Conservation (phyloP, 2,329 filamentous ascomycete genomes). For the Monosporascus sp. region DNA sequence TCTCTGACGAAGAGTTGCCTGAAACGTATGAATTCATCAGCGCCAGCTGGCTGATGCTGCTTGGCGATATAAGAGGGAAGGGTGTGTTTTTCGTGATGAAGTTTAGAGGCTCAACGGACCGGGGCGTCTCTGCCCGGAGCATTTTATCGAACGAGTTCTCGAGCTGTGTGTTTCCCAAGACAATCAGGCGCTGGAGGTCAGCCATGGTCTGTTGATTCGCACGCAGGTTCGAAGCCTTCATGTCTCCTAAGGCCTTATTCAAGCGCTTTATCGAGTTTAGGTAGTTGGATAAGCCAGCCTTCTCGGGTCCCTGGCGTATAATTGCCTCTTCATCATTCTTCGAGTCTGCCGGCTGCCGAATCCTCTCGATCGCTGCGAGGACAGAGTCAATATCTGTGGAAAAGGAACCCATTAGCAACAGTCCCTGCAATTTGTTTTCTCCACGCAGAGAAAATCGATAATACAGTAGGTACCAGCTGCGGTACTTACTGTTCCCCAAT, state of each 20-base stretch:
- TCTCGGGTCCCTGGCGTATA: slow-evolving; percentile 80
- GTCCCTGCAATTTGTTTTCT: background rate
- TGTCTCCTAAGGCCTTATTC: slow-evolving; percentile 74
- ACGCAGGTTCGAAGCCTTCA: slow-evolving; percentile 84
- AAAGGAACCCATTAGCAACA: slow-evolving; percentile 13
- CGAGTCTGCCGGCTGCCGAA: slow-evolving; percentile 87
- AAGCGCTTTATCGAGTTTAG: slow-evolving; percentile 85
- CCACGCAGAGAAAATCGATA: background rate
- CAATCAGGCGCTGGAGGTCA: slow-evolving; percentile 72
- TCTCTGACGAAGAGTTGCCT: slow-evolving; percentile 55
- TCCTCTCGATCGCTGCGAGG: slow-evolving; percentile 77
- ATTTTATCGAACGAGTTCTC: slow-evolving; percentile 79
- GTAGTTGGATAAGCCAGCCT: slow-evolving; percentile 76
- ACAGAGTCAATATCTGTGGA: slow-evolving; percentile 74
- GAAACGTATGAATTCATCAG: slow-evolving; percentile 75
- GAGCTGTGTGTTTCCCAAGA: slow-evolving; percentile 73
- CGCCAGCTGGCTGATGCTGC: slow-evolving; percentile 68
- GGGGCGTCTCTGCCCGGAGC: slow-evolving; percentile 68
- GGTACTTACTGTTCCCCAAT: slow-evolving; percentile 66
- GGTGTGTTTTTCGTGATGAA: slow-evolving; percentile 84
- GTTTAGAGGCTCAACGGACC: slow-evolving; percentile 80
- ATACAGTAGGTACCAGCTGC: background rate
- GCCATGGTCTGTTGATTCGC: slow-evolving; percentile 85
- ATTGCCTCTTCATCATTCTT: slow-evolving; percentile 89
- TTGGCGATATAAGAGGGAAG: slow-evolving; percentile 75